Conservation (phyloP, 805 yeast species). For the Spathaspora sp. region DNA sequence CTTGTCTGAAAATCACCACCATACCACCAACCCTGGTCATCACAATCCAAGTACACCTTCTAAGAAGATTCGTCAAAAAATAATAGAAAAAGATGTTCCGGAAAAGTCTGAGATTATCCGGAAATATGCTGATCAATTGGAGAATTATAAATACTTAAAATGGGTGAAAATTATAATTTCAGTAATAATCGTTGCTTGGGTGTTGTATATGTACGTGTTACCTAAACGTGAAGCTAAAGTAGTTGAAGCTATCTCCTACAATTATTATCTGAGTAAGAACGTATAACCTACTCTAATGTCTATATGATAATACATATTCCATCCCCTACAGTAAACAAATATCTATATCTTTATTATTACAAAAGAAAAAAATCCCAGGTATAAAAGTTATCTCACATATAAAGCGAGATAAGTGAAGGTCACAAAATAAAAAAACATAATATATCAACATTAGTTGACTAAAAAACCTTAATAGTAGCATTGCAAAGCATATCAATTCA, state of each 20-base stretch:
- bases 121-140: background rate
- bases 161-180: background rate
- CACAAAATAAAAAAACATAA: background rate
- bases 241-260: background rate
- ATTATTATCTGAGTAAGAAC: background rate
- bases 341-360: background rate
- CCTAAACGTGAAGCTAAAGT: background rate
- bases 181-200: background rate
- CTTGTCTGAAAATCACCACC: background rate
- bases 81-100: background rate
- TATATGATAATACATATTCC: background rate
- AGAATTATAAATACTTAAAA: background rate
- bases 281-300: background rate
- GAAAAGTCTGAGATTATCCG: background rate
- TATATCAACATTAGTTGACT: too few species aligned
- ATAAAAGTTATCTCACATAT: background rate
- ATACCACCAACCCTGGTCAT: background rate
- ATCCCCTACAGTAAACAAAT: too few species aligned
- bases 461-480: background rate
- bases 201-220: background rate
- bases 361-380: background rate
- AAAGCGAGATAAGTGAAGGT: background rate
- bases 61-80: background rate
- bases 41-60: background rate
- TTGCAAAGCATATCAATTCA: background rate